phyloP scores from a whole-genome alignment of 2,329 filamentous ascomycete species.

The Xylaria sp. region DNA sequence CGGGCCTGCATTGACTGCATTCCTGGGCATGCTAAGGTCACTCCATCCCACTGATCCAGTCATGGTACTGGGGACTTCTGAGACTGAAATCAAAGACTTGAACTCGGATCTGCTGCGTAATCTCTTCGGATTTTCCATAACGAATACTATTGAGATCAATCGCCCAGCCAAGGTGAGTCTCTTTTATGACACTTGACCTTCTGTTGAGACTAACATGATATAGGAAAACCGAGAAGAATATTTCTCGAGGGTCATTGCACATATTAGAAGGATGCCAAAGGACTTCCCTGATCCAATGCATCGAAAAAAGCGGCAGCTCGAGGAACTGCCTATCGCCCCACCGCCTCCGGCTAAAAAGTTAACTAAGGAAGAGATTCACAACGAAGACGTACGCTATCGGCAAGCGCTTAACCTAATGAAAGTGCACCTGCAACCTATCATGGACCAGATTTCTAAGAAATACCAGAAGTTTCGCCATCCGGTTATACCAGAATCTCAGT shows the following conservation, averaged over 20 bases:
- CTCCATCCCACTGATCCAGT: constrained; percentile 92
- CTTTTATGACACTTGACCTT: background rate
- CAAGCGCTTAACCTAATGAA: constrained; percentile 88
- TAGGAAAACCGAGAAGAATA: constrained; percentile 77
- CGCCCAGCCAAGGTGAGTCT: constrained; percentile 72
- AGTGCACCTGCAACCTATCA: constrained; percentile 88
- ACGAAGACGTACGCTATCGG: constrained; percentile 83
- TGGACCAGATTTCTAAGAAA: constrained; percentile 93
- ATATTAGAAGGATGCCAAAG: constrained; percentile 80
- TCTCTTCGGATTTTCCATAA: constrained; percentile 86
- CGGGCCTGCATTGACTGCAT: constrained; percentile 80
- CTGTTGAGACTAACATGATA: constrained; percentile 45
- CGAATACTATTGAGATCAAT: constrained; percentile 77
- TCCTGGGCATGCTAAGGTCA: constrained; percentile 81
- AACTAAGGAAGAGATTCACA: constrained; percentile 83
- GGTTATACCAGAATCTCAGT: constrained; percentile 77
- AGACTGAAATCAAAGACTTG: constrained; percentile 72
- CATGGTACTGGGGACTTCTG: constrained; percentile 85
- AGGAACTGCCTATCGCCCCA: constrained; percentile 79
- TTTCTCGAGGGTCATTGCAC: constrained; percentile 78
- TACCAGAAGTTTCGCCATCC: constrained; percentile 89
- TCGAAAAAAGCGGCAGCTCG: constrained; percentile 86
- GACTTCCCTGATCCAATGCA: constrained; percentile 90
- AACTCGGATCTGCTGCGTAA: constrained; percentile 74
- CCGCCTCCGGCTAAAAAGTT: constrained; percentile 73